These are phyloP conservation scores for Lipomyces starkeyi DNA, from an alignment of 805 yeast genomes.

Conservation along the genomic window DNA sequence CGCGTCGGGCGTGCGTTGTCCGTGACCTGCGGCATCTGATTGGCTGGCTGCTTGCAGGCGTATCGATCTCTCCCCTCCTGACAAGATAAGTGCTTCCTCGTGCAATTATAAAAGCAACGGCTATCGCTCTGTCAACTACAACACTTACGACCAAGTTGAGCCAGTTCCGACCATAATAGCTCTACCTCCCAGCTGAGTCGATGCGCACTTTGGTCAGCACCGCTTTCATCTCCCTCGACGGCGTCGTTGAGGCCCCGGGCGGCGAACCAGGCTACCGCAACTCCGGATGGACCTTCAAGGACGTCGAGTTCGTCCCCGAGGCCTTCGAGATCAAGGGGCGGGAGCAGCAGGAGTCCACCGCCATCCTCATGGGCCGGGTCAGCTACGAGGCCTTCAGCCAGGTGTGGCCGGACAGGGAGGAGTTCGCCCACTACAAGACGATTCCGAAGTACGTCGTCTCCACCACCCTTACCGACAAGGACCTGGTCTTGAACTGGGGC, in stretches of 20 bases:
- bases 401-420: neutral
- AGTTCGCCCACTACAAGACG: neutral
- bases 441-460: neutral
- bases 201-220: constrained; percentile 1
- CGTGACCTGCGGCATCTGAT: constrained; percentile 1
- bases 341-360: neutral
- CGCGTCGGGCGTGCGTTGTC: neutral
- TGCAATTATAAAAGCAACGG: neutral
- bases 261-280: constrained; percentile 3
- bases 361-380: constrained; percentile 2
- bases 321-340: constrained; percentile 1
- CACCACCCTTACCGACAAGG: constrained; percentile 3
- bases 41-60: neutral
- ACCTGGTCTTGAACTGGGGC: constrained; percentile 1
- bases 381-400: neutral
- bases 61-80: neutral
- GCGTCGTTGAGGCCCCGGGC: constrained; percentile 4
- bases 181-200: neutral
- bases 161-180: neutral
- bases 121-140: neutral
- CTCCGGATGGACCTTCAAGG: constrained; percentile 1
- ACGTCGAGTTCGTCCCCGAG: constrained; percentile 1
- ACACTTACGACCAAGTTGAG: neutral
- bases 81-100: neutral
- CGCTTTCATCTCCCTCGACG: constrained; percentile 1